Base-by-base conservation (phyloP, 768 basidiomycete species). In the Russula sp. region DNA sequence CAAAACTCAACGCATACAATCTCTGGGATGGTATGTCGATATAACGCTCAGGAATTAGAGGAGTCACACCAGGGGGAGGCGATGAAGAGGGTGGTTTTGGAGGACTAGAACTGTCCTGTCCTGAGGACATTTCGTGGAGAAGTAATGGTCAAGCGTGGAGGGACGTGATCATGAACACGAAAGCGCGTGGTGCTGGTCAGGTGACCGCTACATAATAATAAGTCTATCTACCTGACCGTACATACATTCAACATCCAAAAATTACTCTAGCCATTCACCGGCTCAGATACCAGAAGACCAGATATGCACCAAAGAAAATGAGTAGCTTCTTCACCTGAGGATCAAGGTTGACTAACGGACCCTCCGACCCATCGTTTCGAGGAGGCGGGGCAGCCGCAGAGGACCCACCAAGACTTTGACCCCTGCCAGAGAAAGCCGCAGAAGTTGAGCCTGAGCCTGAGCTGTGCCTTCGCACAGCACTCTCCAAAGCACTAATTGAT, bases 21-120 rank as follows among this genome's bases (percentile, higher is more conserved):
- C 94, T 81, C 72, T 93, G 90, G 18, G 90, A 87, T 24, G 90
- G 89, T 5, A 86, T 78, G 71, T 90, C 89, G 34, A 94, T 68
- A 71, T 85, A 85, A 61, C 79, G 81, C 74, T 91, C 88, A 34
- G 92, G 83, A 57, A 96, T 85, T 42, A 89, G 77, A 48, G 92
- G 80, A 54, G 69, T 72, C 34, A 46, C 48, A 1, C 38, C 48
- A 1, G 24, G 58, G 18, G 54, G 32, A 38, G 66, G 5, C 1
- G 32, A 22, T 10, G 48, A 11, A n/a, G 59, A n/a, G 2, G 60
- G 61, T 28, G 67, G 32, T 26, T 28, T 51, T 44, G 63, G 26
- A 16, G 54, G 63, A 57, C 38, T 44, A 56, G 60, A 46, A 32
- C n/a, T 61, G 28, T 22, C 62, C 50, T 59, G 24, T 34, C 49